These are phyloP conservation scores for Podaxis sp. DNA, from an alignment of 768 basidiomycete species.

Conservation along the genomic window DNA sequence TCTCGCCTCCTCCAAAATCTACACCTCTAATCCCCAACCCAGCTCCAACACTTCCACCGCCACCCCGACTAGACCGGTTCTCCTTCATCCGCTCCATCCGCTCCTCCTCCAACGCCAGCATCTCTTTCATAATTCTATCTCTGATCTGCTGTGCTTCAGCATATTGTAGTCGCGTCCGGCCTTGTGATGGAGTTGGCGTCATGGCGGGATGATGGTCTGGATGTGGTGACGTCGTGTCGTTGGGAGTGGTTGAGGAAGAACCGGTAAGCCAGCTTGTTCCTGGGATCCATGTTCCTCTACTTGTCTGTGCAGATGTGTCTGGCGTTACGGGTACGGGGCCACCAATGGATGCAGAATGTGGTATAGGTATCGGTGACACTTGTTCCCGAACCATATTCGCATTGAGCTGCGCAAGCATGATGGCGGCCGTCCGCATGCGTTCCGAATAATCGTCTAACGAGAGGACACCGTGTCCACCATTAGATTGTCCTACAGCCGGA, in stretches of 20 bases:
- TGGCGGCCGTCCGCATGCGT: conserved; percentile 96
- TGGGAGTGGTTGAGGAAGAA: conserved; percentile 15
- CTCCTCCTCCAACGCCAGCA: conserved; percentile 95
- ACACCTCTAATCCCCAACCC: conserved; percentile 11
- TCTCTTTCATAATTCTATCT: conserved; percentile 97
- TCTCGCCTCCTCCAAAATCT: conserved; percentile 28
- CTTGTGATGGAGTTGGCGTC: conserved; percentile 18
- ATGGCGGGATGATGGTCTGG: conserved; percentile 17
- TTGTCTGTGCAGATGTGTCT: neutral
- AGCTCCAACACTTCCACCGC: conserved; percentile 52
- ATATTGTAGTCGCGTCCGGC: conserved; percentile 72
- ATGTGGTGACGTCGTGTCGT: conserved; percentile 19
- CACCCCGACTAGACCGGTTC: conserved; percentile 66
- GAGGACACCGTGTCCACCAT: conserved; percentile 36
- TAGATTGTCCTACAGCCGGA: neutral
- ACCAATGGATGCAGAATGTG: conserved; percentile 14
- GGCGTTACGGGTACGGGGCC: conserved; percentile 18
- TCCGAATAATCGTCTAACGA: conserved; percentile 98
- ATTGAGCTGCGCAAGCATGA: conserved; percentile 97
- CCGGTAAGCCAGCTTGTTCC: conserved; percentile 51
- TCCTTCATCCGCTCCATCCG: conserved; percentile 91
- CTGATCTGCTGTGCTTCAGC: conserved; percentile 88
- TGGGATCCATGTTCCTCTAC: conserved; percentile 45
- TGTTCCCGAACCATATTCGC: conserved; percentile 65
- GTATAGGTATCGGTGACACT: conserved; percentile 8